Evolutionary conservation across 2,329 filamentous ascomycete genomes (phyloP).

Genomic region (Corniculantispora saksenae): DNA sequence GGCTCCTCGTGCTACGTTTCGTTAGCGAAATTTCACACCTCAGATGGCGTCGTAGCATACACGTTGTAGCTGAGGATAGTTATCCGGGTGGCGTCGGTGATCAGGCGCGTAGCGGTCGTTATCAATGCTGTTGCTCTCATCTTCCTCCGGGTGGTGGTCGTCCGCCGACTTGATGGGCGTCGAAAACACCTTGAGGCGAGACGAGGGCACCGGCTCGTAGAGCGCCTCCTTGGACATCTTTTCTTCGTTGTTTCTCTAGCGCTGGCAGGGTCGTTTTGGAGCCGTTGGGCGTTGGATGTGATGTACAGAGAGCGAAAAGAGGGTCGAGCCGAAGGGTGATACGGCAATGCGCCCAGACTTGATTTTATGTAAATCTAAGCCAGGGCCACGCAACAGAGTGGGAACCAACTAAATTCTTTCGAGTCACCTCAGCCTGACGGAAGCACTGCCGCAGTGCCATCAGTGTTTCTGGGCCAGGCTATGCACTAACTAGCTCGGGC

Average conservation of each 20-base stretch:
- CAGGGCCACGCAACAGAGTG: background rate
- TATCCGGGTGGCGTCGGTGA: constrained; percentile 15
- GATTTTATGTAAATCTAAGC: constrained; percentile 5
- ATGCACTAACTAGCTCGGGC: constrained; percentile 4
- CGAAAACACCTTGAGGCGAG: constrained; percentile 17
- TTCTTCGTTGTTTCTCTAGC: background rate
- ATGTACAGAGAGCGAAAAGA: background rate
- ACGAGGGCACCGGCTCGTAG: constrained; percentile 13
- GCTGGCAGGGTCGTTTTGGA: background rate
- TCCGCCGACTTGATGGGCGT: constrained; percentile 2
- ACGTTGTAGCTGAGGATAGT: constrained; percentile 15
- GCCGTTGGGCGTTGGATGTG: background rate
- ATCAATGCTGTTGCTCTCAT: constrained; percentile 1
- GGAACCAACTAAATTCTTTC: background rate
- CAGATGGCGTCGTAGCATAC: background rate
- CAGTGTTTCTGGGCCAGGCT: background rate
- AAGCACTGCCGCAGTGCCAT: background rate
- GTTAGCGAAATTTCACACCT: background rate
- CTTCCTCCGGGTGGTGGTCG: background rate
- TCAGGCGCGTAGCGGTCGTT: constrained; percentile 9
- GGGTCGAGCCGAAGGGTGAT: background rate
- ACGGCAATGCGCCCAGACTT: background rate
- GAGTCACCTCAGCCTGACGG: constrained; percentile 1
- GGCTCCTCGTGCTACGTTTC: constrained; percentile 34
- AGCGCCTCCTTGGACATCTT: constrained; percentile 17